These are phyloP conservation scores for Nothophytophthora sp. DNA, from an alignment of 352 stramenopile genomes.

Conservation along the genomic window DNA sequence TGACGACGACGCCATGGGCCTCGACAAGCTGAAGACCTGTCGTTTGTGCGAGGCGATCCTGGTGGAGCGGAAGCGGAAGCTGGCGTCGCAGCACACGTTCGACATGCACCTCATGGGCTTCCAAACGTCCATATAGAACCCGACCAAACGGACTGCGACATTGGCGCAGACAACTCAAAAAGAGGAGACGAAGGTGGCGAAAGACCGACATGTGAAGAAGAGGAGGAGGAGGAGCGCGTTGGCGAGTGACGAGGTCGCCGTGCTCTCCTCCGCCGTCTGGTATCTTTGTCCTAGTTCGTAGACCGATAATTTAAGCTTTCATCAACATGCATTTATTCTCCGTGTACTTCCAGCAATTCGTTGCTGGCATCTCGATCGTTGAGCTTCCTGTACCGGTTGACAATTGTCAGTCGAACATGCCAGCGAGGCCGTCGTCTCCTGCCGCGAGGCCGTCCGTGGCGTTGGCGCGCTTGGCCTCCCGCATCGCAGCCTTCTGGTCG, in stretches of 20 bases:
- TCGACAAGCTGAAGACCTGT: constrained; percentile 60
- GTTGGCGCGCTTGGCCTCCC: constrained; percentile 46
- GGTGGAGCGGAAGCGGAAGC: constrained; percentile 57
- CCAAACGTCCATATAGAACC: constrained; percentile 26
- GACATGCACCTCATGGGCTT: constrained; percentile 65
- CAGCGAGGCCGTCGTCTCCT: constrained; percentile 39
- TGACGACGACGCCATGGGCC: constrained; percentile 51
- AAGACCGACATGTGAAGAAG: constrained; percentile 24
- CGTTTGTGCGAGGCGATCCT: constrained; percentile 64
- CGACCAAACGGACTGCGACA: constrained; percentile 18
- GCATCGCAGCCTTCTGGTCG: constrained; percentile 41
- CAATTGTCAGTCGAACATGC: constrained; percentile 42
- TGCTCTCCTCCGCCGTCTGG: constrained; percentile 22
- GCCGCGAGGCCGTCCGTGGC: constrained; percentile 42
- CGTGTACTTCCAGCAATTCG: too few species aligned
- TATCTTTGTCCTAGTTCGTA: constrained; percentile 12
- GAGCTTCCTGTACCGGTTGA: not conserved
- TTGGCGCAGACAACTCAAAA: constrained; percentile 18
- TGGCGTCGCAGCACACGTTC: constrained; percentile 46
- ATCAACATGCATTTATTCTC: constrained; percentile 29
- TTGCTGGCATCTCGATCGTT: constrained; percentile 5
- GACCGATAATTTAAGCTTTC: constrained; percentile 41
- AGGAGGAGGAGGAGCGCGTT: constrained; percentile 18
- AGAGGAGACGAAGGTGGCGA: constrained; percentile 20
- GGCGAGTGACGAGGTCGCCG: constrained; percentile 19